Percentiles rank a stretch among this genome's conserved stretches.
phyloP scores from a whole-genome alignment of 345 rosid species.

The Populus nigra region DNA sequence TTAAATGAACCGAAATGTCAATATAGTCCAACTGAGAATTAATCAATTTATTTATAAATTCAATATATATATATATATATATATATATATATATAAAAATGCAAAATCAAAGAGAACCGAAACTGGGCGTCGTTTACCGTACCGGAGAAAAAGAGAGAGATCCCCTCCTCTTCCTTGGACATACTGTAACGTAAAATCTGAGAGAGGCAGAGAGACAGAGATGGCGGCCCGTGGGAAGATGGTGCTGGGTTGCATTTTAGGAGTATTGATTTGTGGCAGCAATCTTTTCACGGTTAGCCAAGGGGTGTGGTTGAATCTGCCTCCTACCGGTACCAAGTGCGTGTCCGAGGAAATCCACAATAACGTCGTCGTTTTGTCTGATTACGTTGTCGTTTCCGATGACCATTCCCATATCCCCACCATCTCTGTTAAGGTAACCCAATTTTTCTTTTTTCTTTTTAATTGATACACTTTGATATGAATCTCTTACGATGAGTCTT shows the following conservation, averaged over 20 bases:
- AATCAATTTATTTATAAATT: too few species aligned
- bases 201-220: too few species aligned
- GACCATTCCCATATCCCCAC: conserved; percentile 47
- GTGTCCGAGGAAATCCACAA: conserved; percentile 82
- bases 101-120: too few species aligned
- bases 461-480: background rate
- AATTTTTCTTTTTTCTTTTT: background rate
- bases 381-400: conserved; percentile 66
- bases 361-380: conserved; percentile 78
- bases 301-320: conserved; percentile 77
- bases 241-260: too few species aligned
- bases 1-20: too few species aligned
- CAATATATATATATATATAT: too few species aligned
- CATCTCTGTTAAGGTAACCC: conserved; percentile 66
- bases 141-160: too few species aligned
- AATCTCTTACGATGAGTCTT: background rate
- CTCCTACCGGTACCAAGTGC: conserved; percentile 68
- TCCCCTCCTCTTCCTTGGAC: too few species aligned
- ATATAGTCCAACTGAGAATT: too few species aligned
- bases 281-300: conserved; percentile 14
- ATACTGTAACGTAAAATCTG: background rate
- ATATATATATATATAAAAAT: too few species aligned
- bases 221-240: too few species aligned
- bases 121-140: too few species aligned
- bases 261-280: conserved; percentile 3